Evolutionary conservation across 305 asterid genomes (phyloP).

Genomic region (Solanum aculeatissimum): DNA sequence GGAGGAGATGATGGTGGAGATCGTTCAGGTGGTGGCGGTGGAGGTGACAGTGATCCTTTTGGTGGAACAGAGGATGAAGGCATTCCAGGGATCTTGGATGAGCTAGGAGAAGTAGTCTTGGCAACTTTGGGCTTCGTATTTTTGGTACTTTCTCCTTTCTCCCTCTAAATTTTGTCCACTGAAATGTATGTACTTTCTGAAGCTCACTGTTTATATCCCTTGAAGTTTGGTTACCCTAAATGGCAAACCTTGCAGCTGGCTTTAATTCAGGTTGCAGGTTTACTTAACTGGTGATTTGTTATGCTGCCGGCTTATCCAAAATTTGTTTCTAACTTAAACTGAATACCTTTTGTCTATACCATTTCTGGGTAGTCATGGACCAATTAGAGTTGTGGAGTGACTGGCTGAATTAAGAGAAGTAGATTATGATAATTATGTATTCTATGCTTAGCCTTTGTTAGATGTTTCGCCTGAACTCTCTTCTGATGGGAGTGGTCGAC

Average conservation of each 20-base stretch:
- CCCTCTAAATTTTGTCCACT: not conserved
- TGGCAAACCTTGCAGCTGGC: not conserved
- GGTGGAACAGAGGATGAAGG: slow-evolving; percentile 44
- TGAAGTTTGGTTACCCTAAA: not conserved
- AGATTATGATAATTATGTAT: not conserved
- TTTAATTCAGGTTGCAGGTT: not conserved
- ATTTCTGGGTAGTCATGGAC: not conserved
- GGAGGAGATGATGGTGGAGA: slow-evolving; percentile 43
- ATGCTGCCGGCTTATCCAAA: not conserved
- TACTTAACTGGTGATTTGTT: not conserved
- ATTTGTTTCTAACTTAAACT: not conserved
- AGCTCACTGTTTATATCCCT: not conserved
- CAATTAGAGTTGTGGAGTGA: not conserved
- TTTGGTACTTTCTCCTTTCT: slow-evolving; percentile 33
- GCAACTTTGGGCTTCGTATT: slow-evolving; percentile 47
- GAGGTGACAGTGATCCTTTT: slow-evolving; percentile 20
- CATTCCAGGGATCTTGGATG: slow-evolving; percentile 29
- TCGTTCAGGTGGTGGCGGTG: slow-evolving; percentile 37
- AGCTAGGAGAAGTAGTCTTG: slow-evolving; percentile 36
- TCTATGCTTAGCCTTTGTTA: not conserved
- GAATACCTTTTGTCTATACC: not conserved
- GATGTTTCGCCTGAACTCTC: not conserved
- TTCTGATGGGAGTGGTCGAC: not conserved
- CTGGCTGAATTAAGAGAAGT: not conserved
- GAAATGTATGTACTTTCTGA: not conserved